Evolutionary conservation across 2,329 filamentous ascomycete species (phyloP), one percentile per base, ranked within the genome.

Genomic region (Epicoccum nigrum): DNA sequence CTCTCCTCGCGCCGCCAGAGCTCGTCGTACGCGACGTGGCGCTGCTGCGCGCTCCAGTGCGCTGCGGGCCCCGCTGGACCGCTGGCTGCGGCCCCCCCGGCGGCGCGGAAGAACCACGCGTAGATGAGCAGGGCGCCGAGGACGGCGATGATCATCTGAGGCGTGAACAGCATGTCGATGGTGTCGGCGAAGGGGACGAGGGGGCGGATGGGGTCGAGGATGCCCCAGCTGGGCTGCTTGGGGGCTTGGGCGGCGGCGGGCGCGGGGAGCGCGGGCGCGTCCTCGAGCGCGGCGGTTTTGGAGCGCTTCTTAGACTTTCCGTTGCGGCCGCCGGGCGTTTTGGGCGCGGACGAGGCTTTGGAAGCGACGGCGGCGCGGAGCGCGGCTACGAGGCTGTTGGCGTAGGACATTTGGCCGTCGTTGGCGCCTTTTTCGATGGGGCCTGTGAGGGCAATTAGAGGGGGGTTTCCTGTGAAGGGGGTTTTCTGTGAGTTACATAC

Each of bases 381-480:
- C 21, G 86, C 83, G 8, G 86, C 84, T 45, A 92, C 83, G 4
- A 99, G 76, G 49, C 93, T 89, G 61, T 88, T 92, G 56, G 88
- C 89, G 70, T 95, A 96, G 51, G 86, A 82, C 7, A 81, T 81
- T 74, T 99, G 94, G 21, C 94, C 94, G 48, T 97, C 92, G 56
- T 89, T 92, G 34, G 92, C 91, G 53, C 91, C 93, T 72, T 96
- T 97, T 71, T 99, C 94, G 62, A 99, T 99, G 2, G 94, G 90
- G 56, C 89, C 92, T 96, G 59, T 16, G 13, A 28, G 13, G 23
- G n/a, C n/a, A n/a, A n/a, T n/a, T n/a, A n/a, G n/a, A n/a, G n/a
- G n/a, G n/a, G n/a, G n/a, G n/a, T n/a, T n/a, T n/a, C n/a, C n/a
- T n/a, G n/a, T n/a, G n/a, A n/a, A n/a, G n/a, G n/a, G n/a, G n/a